Percentiles rank a stretch among this genome's conserved stretches.
Conservation (phyloP, 176 grass and related monocot species). For the Avena atlantica region DNA sequence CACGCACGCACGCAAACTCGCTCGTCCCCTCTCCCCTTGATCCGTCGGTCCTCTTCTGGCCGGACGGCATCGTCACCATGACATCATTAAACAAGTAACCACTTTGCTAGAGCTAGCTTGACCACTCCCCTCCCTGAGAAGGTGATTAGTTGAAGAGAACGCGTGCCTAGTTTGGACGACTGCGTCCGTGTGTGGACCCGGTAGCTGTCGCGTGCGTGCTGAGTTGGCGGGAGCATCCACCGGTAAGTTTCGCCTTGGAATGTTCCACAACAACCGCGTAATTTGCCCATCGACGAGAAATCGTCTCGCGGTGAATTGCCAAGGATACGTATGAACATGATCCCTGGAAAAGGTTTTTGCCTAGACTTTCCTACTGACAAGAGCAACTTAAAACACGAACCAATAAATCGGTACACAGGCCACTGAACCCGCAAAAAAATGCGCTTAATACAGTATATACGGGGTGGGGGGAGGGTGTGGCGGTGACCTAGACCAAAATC, state of each 20-base stretch:
- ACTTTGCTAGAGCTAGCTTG: neutral
- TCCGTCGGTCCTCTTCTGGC: neutral
- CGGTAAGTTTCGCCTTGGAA: neutral
- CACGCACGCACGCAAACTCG: neutral
- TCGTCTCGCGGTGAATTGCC: neutral
- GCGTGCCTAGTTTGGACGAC: neutral
- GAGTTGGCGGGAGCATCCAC: neutral
- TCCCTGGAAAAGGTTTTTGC: neutral
- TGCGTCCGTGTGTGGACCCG: slow-evolving; percentile 4
- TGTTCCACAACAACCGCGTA: neutral
- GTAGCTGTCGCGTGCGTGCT: slow-evolving; percentile 1
- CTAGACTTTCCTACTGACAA: neutral
- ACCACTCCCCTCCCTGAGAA: neutral
- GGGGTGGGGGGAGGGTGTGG: no score
- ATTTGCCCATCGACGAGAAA: neutral
- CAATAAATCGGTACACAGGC: no score
- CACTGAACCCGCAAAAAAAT: no score
- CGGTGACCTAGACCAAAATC: no score
- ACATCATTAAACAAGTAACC: neutral
- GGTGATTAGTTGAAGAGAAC: neutral
- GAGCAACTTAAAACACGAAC: no score
- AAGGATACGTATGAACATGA: neutral
- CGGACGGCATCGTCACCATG: no score
- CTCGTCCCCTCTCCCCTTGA: neutral
- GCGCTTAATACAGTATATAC: no score